A percentile compares a stretch with the other conserved stretches of the same genome.
Conservation (phyloP, 108 stramenopile species). For the Pseudonitzschia multiseries region DNA sequence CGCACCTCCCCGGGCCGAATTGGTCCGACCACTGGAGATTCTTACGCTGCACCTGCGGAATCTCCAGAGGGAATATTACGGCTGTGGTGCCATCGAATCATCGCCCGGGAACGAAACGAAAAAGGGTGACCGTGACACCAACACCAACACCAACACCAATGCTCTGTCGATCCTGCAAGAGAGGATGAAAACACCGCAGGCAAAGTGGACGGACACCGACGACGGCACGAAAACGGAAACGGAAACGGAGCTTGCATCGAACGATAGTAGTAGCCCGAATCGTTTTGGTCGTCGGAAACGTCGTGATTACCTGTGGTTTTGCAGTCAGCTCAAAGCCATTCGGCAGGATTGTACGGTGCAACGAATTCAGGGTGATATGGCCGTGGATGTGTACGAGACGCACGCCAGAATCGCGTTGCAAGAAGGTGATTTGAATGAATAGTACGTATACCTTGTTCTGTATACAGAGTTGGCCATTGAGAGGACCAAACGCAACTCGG, state of each 20-base stretch:
- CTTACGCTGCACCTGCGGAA: conserved; percentile 58
- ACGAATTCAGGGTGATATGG: conserved; percentile 82
- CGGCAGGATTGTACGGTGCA: conserved; percentile 96
- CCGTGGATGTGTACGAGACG: conserved; percentile 92
- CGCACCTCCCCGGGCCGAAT: conserved; percentile 63
- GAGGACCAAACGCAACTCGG: too few species aligned
- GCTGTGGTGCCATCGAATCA: background rate
- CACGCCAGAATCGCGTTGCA: conserved; percentile 94
- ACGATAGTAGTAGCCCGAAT: background rate
- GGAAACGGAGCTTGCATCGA: background rate
- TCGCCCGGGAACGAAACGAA: background rate
- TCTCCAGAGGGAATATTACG: conserved; percentile 42
- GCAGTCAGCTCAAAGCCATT: conserved; percentile 89
- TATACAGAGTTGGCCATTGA: too few species aligned
- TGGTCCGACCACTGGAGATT: conserved; percentile 66
- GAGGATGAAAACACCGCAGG: conserved; percentile 5
- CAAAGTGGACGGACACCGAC: background rate
- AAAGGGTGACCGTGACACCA: background rate
- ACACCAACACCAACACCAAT: too few species aligned
- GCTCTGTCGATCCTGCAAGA: background rate
- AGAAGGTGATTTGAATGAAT: conserved; percentile 57
- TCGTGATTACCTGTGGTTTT: conserved; percentile 85
- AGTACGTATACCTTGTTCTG: conserved; percentile 3
- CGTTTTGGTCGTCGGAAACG: background rate
- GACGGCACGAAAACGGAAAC: background rate